Evolutionary conservation across 78 protist species (phyloP), one percentile per base, ranked within the genome.

Genomic region (Dictyostelium purpureum): DNA sequence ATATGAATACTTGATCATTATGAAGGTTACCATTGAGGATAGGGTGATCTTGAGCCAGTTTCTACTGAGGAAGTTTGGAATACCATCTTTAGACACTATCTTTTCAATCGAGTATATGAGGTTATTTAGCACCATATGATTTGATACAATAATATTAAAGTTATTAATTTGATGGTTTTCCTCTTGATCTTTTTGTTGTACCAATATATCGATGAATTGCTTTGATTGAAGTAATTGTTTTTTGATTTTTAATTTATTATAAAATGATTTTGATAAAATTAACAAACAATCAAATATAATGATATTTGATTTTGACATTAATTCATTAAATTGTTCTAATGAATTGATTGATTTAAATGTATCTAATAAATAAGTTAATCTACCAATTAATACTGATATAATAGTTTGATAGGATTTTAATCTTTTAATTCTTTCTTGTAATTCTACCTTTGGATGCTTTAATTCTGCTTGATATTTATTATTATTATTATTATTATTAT

Each of bases 391-490:
- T 19, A 47, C 77, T 6, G 92, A 37, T 6, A 73, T 19, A 11
- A 70, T 31, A 11, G 57, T 63, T 26, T 57, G n/a, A 26, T 54
- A 47, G 3, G 24, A 51, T 14, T 73, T 42, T 45, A 85, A 35
- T 47, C 42, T 56, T 18, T 56, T 37, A 21, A 85, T 49, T 61
- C 56, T 70, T 38, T 49, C 4, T 33, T 31, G 45, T 11, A 85
- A 28, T 59, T 85, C 67, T n/a, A 71, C 45, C 10, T n/a, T 73
- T 52, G 92, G 92, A 47, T 85, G 92, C 33, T 40, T 12, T 5
- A 85, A 43, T 19, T 52, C 63, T 26, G 12, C 28, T 65, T 12
- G 21, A 33, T 52, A 0, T 47, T 73, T 61, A 14, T 38, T 43
- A 11, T 59, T 1, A 38, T 45, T 6, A 7, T 21, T 16, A 33